A percentile compares a stretch with the other conserved stretches of the same genome.
Conservation (phyloP, 495 filamentous ascomycete species). For the Aspergillus campestris region DNA sequence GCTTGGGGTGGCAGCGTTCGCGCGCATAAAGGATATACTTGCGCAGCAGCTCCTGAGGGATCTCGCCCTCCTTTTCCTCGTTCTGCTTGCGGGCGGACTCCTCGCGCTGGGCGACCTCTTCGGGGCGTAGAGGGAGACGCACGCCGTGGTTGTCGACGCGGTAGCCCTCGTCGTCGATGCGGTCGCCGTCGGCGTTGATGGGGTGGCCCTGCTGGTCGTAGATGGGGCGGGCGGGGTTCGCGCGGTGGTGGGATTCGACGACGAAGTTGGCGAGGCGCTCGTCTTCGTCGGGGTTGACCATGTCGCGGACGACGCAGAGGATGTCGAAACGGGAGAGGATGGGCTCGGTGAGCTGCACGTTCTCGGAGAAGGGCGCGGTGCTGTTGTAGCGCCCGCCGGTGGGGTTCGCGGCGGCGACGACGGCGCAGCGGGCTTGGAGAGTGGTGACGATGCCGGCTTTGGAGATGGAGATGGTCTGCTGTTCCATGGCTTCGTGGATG, state of each 20-base stretch:
- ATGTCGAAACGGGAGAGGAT: constrained; percentile 99
- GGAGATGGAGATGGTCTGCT: constrained; percentile 99
- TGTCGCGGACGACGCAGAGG: constrained; percentile 92
- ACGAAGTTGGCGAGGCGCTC: constrained; percentile 94
- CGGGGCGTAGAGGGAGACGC: constrained; percentile 25
- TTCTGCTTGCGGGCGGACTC: constrained; percentile 37
- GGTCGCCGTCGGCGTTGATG: constrained; percentile 54
- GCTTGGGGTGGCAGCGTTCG: constrained; percentile 81
- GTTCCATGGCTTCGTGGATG: constrained; percentile 99
- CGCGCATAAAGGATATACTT: constrained; percentile 98
- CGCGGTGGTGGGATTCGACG: constrained; percentile 82
- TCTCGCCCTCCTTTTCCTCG: constrained; percentile 63
- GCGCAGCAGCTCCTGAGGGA: constrained; percentile 82
- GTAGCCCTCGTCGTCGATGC: constrained; percentile 38
- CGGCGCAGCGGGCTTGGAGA: constrained; percentile 92
- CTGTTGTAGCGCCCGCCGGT: constrained; percentile 95
- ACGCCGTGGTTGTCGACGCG: constrained; percentile 29
- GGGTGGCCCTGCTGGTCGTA: constrained; percentile 47
- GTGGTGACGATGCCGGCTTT: constrained; percentile 99
- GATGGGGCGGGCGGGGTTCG: constrained; percentile 62
- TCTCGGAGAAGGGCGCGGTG: constrained; percentile 87
- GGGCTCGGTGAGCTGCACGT: constrained; percentile 95
- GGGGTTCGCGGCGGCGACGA: constrained; percentile 95
- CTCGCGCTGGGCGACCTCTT: constrained; percentile 28
- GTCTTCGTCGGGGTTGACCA: constrained; percentile 93